Conservation (phyloP, 148 eudicot genomes). For the Rhododendron henanense region DNA sequence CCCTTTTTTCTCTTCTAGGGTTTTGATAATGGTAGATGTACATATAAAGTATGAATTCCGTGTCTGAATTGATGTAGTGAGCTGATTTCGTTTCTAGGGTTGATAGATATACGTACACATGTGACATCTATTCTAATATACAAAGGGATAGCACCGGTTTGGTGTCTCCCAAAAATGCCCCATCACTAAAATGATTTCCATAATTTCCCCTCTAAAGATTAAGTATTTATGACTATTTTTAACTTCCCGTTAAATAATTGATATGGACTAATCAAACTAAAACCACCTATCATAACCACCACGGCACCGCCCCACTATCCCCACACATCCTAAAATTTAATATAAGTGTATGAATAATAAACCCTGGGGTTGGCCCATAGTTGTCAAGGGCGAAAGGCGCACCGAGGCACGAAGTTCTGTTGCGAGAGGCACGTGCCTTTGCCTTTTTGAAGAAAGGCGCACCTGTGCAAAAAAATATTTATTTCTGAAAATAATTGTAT, state of each 20-base stretch:
- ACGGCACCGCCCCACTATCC: not conserved
- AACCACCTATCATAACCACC: not conserved
- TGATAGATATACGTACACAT: not conserved
- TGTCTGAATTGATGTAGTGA: not conserved
- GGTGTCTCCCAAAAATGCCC: not conserved
- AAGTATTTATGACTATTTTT: not conserved
- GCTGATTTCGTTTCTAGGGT: conserved; percentile 40
- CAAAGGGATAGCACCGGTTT: not conserved
- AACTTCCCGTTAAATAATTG: no score
- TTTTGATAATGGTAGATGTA: not conserved
- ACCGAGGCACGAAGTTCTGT: no score
- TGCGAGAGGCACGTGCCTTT: no score
- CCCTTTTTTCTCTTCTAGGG: conserved; percentile 2
- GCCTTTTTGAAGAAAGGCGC: no score
- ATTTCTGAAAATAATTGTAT: no score
- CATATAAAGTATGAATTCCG: not conserved
- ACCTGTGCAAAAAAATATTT: no score
- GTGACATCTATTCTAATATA: not conserved
- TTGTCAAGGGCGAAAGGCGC: no score
- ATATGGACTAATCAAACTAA: not conserved
- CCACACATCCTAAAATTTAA: not conserved
- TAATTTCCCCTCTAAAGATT: not conserved
- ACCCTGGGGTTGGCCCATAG: no score
- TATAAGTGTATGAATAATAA: not conserved
- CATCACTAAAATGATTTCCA: no score